These are phyloP conservation scores for Chlorella sp. DNA, from an alignment of 139 green algal genomes.

Conservation along the genomic window DNA sequence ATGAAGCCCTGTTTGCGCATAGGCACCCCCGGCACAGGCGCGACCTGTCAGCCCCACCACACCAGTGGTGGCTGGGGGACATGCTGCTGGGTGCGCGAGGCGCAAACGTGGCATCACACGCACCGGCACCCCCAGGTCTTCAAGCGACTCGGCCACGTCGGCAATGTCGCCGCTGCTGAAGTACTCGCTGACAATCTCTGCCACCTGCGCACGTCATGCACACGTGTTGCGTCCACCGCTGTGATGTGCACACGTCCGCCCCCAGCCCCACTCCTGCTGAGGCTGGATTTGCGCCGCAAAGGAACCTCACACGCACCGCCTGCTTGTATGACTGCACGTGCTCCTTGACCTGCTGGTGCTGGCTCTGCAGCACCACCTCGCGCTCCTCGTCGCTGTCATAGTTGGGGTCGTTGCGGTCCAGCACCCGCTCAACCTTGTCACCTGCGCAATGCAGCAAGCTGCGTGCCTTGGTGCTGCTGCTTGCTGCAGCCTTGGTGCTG, in stretches of 20 bases:
- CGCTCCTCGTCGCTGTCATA: constrained; percentile 63
- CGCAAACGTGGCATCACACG: no score
- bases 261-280: no score
- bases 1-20: constrained; percentile 9
- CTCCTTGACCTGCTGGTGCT: constrained; percentile 37
- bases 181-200: constrained; percentile 78
- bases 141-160: constrained; percentile 38
- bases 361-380: constrained; percentile 21
- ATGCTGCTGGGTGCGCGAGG: no score
- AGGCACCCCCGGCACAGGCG: neutral
- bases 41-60: no score
- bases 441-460: neutral
- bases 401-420: constrained; percentile 7
- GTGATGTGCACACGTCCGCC: no score
- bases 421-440: neutral
- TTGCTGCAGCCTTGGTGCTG: no score
- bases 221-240: constrained; percentile 1
- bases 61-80: no score
- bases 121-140: constrained; percentile 58
- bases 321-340: constrained; percentile 67
- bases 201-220: constrained; percentile 27
- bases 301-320: no score
- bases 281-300: no score
- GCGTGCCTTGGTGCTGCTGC: neutral
- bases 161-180: constrained; percentile 68